Evolutionary conservation across 306 rosid species (phyloP).

Genomic region (Parietaria judaica): DNA sequence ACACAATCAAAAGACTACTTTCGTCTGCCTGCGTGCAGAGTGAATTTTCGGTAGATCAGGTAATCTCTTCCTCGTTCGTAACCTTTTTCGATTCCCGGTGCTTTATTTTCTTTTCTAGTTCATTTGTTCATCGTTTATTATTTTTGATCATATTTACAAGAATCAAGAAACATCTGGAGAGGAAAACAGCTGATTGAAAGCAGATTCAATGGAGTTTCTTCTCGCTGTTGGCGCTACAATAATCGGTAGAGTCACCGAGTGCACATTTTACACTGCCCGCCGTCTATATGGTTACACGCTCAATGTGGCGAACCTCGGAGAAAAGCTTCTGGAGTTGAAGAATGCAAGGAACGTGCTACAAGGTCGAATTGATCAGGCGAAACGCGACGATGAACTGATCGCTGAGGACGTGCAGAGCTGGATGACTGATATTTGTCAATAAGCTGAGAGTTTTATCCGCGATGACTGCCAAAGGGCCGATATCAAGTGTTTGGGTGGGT

Average conservation of each 20-base stretch:
- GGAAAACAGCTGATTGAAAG: too few relatives aligned
- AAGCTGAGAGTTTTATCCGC: neutral
- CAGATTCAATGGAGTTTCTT: neutral
- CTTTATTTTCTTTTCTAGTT: too few relatives aligned
- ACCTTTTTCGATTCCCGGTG: too few relatives aligned
- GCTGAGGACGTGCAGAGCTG: neutral
- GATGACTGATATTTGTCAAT: neutral
- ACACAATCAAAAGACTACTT: too few relatives aligned
- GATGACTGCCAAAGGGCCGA: neutral
- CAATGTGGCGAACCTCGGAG: neutral
- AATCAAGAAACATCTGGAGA: too few relatives aligned
- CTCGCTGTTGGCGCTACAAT: neutral
- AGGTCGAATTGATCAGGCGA: neutral
- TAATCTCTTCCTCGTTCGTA: too few relatives aligned
- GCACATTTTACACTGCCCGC: too few relatives aligned
- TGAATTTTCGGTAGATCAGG: too few relatives aligned
- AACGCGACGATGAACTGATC: neutral
- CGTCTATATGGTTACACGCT: neutral
- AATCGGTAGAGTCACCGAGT: slow-evolving; percentile 1
- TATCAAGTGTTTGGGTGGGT: neutral
- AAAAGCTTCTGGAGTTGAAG: neutral
- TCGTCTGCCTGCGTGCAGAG: too few relatives aligned
- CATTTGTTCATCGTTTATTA: too few relatives aligned
- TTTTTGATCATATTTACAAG: too few relatives aligned
- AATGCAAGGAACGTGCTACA: neutral